Conservation (phyloP, 78 protist species). For the Dictyostelium brefeldianum region DNA sequence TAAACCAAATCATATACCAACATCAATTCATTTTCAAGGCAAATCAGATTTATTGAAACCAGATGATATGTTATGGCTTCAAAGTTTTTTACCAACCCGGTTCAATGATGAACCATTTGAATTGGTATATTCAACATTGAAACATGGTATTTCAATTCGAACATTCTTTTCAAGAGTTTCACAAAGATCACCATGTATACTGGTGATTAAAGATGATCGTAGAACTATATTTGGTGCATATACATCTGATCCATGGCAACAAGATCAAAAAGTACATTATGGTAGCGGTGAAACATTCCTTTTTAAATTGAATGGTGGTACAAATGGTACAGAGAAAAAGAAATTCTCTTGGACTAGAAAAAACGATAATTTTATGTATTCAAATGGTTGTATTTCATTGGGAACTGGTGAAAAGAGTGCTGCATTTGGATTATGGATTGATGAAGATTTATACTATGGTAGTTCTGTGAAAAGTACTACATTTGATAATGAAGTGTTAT, state of each 20-base stretch:
- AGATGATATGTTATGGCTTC: slow-evolving; percentile 57
- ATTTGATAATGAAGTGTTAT: slow-evolving; percentile 41
- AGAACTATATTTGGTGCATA: slow-evolving; percentile 53
- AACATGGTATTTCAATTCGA: slow-evolving; percentile 64
- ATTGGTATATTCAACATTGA: slow-evolving; percentile 32
- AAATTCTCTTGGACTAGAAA: slow-evolving; percentile 67
- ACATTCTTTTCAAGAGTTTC: slow-evolving; percentile 49
- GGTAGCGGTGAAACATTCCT: slow-evolving; percentile 75
- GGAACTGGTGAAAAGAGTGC: slow-evolving; percentile 51
- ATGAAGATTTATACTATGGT: slow-evolving; percentile 68
- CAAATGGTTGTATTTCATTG: slow-evolving; percentile 46
- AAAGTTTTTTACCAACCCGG: slow-evolving; percentile 47
- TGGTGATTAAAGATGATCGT: slow-evolving; percentile 53
- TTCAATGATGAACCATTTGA: slow-evolving; percentile 55
- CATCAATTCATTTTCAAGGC: slow-evolving; percentile 28
- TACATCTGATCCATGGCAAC: slow-evolving; percentile 74
- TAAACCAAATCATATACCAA: slow-evolving; percentile 28
- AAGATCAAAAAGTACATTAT: slow-evolving; percentile 63
- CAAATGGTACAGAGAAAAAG: slow-evolving; percentile 12
- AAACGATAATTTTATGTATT: slow-evolving; percentile 60
- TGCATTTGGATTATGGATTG: slow-evolving; percentile 80
- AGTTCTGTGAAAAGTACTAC: slow-evolving; percentile 32
- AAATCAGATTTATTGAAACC: slow-evolving; percentile 18
- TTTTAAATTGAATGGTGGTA: slow-evolving; percentile 10
- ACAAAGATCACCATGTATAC: slow-evolving; percentile 56